Conservation (phyloP, 2,329 filamentous ascomycete genomes). For the Cytospora schulzeri region DNA sequence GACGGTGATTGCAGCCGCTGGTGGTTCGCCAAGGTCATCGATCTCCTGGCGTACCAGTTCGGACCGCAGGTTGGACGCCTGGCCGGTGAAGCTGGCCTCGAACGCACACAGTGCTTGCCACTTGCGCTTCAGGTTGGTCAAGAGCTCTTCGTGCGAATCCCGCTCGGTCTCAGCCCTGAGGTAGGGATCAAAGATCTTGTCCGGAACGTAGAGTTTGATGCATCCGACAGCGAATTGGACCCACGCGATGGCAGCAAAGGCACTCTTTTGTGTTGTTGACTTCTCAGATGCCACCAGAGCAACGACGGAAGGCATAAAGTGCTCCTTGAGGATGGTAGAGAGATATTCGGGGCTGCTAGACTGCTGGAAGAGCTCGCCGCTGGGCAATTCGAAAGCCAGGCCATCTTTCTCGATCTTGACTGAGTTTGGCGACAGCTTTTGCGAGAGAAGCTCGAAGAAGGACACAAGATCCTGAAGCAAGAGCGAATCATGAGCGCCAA, state of each 20-base stretch:
- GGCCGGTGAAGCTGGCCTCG: slow-evolving; percentile 68
- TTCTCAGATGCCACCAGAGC: slow-evolving; percentile 44
- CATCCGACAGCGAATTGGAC: slow-evolving; percentile 73
- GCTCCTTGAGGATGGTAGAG: slow-evolving; percentile 40
- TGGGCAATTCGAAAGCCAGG: slow-evolving; percentile 34
- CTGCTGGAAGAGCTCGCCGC: slow-evolving; percentile 32
- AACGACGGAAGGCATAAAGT: slow-evolving; percentile 50
- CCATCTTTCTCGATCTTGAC: slow-evolving; percentile 32
- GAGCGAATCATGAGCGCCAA: slow-evolving; percentile 42
- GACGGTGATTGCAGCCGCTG: slow-evolving; percentile 64
- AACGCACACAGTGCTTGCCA: slow-evolving; percentile 66
- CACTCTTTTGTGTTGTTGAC: slow-evolving; percentile 32
- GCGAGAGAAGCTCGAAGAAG: slow-evolving; percentile 31
- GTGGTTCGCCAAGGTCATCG: slow-evolving; percentile 63
- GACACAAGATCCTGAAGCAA: slow-evolving; percentile 35
- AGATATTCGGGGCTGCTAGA: slow-evolving; percentile 38
- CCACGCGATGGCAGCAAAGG: slow-evolving; percentile 65
- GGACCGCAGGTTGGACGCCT: slow-evolving; percentile 67
- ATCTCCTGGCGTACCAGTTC: slow-evolving; percentile 65
- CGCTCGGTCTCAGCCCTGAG: slow-evolving; percentile 67
- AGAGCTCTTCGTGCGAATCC: slow-evolving; percentile 57
- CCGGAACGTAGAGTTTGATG: slow-evolving; percentile 80
- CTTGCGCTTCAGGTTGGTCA: slow-evolving; percentile 55
- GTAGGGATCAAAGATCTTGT: slow-evolving; percentile 82
- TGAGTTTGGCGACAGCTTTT: slow-evolving; percentile 23